Conservation (phyloP, 2,329 filamentous ascomycete species). For the Fusarium nisikadoi region DNA sequence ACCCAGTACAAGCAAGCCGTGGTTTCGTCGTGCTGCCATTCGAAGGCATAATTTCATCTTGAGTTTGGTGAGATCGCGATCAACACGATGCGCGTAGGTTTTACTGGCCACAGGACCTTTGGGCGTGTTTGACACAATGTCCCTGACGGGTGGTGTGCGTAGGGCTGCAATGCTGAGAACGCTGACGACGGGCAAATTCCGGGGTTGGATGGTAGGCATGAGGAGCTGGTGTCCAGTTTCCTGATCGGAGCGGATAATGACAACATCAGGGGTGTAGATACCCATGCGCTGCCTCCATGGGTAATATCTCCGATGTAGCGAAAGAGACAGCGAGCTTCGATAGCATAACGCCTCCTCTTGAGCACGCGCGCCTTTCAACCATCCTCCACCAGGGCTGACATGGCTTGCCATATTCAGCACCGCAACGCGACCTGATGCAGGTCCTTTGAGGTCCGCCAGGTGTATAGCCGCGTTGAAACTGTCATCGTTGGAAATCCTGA, state of each 20-base stretch:
- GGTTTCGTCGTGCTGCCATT: constrained; percentile 65
- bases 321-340: constrained; percentile 64
- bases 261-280: constrained; percentile 69
- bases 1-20: constrained; percentile 71
- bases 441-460: constrained; percentile 45
- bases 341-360: constrained; percentile 78
- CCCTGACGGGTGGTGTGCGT: constrained; percentile 51
- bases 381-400: constrained; percentile 69
- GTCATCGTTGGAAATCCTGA: constrained; percentile 67
- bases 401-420: constrained; percentile 75
- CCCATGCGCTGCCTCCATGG: constrained; percentile 61
- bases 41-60: constrained; percentile 72
- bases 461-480: constrained; percentile 66
- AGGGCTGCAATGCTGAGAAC: constrained; percentile 71
- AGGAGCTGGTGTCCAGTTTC: constrained; percentile 59
- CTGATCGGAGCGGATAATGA: constrained; percentile 66
- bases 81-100: constrained; percentile 54
- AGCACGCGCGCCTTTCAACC: constrained; percentile 68
- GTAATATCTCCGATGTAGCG: constrained; percentile 61
- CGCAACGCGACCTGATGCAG: constrained; percentile 55
- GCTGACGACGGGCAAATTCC: constrained; percentile 62
- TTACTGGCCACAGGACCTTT: constrained; percentile 42
- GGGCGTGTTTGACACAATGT: constrained; percentile 25
- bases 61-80: constrained; percentile 65
- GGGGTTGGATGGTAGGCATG: constrained; percentile 45